phyloP scores from a whole-genome alignment of 768 basidiomycete genomes.

The Lentinula guzmanii region DNA sequence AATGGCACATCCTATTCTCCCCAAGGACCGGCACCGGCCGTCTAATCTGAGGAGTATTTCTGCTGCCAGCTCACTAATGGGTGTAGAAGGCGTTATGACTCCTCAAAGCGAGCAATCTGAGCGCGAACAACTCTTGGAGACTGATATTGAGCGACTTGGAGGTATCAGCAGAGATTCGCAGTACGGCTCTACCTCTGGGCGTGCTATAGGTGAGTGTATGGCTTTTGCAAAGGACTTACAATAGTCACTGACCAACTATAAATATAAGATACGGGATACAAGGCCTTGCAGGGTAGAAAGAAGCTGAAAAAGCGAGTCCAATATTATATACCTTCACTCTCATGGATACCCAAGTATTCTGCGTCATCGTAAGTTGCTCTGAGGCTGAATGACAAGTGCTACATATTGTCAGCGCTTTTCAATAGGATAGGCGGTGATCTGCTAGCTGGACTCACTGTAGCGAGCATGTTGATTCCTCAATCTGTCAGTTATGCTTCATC shows the following conservation, averaged over 20 bases:
- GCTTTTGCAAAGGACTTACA: background rate
- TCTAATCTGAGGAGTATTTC: slow-evolving; percentile 1
- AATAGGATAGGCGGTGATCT: slow-evolving; percentile 48
- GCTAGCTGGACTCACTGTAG: slow-evolving; percentile 82
- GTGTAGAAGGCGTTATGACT: slow-evolving; percentile 4
- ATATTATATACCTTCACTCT: slow-evolving; percentile 74
- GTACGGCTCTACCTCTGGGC: background rate
- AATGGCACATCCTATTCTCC: background rate
- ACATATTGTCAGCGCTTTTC: background rate
- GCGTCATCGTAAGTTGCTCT: slow-evolving; percentile 49
- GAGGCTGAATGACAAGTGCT: background rate
- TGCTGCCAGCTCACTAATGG: background rate
- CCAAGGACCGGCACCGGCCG: background rate
- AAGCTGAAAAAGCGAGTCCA: slow-evolving; percentile 36
- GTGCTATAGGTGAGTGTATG: background rate
- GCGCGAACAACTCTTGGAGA: background rate
- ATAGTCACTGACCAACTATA: background rate
- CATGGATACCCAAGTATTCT: slow-evolving; percentile 79
- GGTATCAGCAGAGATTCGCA: slow-evolving; percentile 1
- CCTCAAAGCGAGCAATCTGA: slow-evolving; percentile 3
- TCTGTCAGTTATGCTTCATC: slow-evolving; percentile 91
- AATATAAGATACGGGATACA: background rate
- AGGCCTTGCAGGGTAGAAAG: background rate
- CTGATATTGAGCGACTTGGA: slow-evolving; percentile 3
- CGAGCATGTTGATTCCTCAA: slow-evolving; percentile 79